Conservation (phyloP, 2,329 filamentous ascomycete species). For the Chaetomium sp. region DNA sequence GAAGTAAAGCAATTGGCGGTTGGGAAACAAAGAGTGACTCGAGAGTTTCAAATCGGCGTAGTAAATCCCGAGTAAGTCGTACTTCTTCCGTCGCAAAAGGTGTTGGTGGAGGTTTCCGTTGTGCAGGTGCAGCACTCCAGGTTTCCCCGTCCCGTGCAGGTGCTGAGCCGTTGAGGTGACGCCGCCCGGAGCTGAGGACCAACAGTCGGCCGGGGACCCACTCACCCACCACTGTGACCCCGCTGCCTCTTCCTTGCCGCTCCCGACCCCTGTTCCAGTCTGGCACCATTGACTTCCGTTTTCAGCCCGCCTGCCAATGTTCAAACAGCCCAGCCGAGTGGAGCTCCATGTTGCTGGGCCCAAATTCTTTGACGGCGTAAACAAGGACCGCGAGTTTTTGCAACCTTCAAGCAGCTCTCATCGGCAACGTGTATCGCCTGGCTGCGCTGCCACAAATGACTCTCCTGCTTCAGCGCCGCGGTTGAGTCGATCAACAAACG, state of each 20-base stretch:
- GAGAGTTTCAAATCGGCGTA: too few relatives aligned
- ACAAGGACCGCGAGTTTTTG: slow-evolving; percentile 1
- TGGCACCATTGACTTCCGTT: slow-evolving; percentile 4
- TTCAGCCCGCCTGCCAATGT: slow-evolving; percentile 4
- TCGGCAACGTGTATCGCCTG: background rate
- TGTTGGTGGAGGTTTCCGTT: background rate
- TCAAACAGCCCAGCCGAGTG: background rate
- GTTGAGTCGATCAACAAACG: slow-evolving; percentile 13
- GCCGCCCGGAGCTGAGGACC: slow-evolving; percentile 19
- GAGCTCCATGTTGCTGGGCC: slow-evolving; percentile 14
- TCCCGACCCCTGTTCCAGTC: slow-evolving; percentile 15
- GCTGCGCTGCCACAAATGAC: slow-evolving; percentile 11
- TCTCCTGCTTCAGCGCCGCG: background rate
- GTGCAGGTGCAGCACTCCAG: background rate
- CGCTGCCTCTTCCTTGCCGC: slow-evolving; percentile 17
- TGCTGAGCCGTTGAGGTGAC: slow-evolving; percentile 13
- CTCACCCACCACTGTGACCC: background rate
- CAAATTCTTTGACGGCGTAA: slow-evolving; percentile 10
- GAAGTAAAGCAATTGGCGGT: background rate
- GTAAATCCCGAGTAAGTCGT: background rate
- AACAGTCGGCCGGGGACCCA: slow-evolving; percentile 14
- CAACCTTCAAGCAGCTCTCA: slow-evolving; percentile 3
- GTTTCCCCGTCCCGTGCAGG: background rate
- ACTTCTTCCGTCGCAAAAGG: background rate
- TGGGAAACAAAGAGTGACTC: background rate